phyloP scores from a whole-genome alignment of 441 rosid species.

The Erysimum cheiri region DNA sequence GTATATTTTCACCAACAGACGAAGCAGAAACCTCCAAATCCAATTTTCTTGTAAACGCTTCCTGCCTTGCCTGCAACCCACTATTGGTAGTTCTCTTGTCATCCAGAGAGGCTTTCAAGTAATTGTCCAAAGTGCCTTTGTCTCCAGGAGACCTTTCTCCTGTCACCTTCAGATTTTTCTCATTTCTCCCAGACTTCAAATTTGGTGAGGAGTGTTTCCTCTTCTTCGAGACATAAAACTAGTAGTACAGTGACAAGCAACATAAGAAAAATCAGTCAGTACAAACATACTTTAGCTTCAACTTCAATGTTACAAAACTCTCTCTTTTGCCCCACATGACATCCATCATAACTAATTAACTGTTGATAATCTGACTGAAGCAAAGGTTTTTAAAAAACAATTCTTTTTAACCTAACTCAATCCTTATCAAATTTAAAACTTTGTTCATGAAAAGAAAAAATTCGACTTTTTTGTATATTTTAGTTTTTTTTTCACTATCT shows the following conservation, averaged over 20 bases:
- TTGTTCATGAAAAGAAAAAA: background rate
- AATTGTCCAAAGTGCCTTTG: constrained; percentile 72
- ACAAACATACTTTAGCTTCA: constrained; percentile 27
- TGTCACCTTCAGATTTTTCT: constrained; percentile 55
- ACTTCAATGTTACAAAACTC: constrained; percentile 29
- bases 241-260: constrained; percentile 37
- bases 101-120: constrained; percentile 60
- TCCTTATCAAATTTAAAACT: constrained; percentile 1
- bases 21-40: constrained; percentile 50
- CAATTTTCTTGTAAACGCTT: constrained; percentile 57
- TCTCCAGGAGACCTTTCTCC: constrained; percentile 69
- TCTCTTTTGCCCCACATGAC: constrained; percentile 13
- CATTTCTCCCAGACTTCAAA: constrained; percentile 58
- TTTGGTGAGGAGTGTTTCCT: constrained; percentile 72
- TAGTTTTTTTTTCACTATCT: background rate
- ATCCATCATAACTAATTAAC: constrained; percentile 13
- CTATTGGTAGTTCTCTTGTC: constrained; percentile 39
- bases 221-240: constrained; percentile 88
- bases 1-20: constrained; percentile 45
- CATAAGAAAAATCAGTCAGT: constrained; percentile 25
- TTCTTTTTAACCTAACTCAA: background rate
- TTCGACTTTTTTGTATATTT: background rate
- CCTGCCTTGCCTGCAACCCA: constrained; percentile 45
- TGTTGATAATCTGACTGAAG: constrained; percentile 18
- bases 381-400: background rate